phyloP scores from a whole-genome alignment of 257 asterid genomes.

The Przewalskia tangutica region DNA sequence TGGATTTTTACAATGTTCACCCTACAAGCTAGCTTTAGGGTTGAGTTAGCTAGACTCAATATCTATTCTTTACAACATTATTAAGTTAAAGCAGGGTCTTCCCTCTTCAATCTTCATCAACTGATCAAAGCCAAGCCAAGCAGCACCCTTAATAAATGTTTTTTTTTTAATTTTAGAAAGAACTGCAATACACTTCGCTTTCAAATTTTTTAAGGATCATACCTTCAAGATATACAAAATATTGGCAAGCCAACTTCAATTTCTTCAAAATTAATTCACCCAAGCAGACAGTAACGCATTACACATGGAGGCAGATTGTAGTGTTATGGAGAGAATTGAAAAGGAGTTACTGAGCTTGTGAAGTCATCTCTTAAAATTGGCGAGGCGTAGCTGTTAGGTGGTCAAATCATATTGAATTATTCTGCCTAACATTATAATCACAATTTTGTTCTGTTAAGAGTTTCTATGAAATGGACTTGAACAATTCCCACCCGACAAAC shows the following conservation, averaged over 20 bases:
- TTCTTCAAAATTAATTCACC: background rate
- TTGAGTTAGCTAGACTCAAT: too few relatives aligned
- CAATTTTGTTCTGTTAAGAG: background rate
- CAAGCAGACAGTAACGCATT: background rate
- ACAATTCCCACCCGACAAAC: too few relatives aligned
- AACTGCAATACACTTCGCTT: background rate
- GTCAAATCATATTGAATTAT: background rate
- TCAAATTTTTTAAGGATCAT: background rate
- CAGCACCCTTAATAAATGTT: too few relatives aligned
- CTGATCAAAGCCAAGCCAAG: background rate
- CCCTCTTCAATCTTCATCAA: too few relatives aligned
- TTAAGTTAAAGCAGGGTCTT: background rate
- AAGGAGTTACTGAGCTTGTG: too few relatives aligned
- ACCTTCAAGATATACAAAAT: background rate
- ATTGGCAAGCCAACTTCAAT: background rate
- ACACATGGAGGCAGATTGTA: too few relatives aligned
- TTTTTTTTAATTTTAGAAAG: too few relatives aligned
- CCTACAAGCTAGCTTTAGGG: too few relatives aligned
- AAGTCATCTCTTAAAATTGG: background rate
- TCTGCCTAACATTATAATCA: background rate
- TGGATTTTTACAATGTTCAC: too few relatives aligned
- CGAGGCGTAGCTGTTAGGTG: background rate
- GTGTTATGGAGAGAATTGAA: too few relatives aligned
- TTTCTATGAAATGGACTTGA: too few relatives aligned
- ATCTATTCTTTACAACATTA: too few relatives aligned